Base-by-base conservation (phyloP, 768 basidiomycete genomes). In the Lentinula guzmanii region DNA sequence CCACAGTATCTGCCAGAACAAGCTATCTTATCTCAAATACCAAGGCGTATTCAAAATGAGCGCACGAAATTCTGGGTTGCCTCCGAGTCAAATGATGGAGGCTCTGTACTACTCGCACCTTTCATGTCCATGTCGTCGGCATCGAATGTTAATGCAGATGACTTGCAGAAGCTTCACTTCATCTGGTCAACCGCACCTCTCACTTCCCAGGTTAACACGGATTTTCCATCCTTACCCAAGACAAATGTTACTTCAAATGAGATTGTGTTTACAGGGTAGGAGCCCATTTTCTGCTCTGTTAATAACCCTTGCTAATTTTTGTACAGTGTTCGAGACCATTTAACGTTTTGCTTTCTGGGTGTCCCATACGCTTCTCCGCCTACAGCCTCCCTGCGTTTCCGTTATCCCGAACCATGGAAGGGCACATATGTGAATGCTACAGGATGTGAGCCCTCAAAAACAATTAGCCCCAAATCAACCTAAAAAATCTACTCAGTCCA, bases 331-430 rank as follows among this genome's bases (percentile, higher is more conserved):
- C 76, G 77, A 13, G 77, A 78, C 61, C 72, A 72, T 51, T 67
- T 73, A 2, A 73, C 73, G 10, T 78, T 80, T 69, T 71, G 73
- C 21, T 79, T 80, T 68, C 68, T 76, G 43, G 77, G 78, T 15
- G 72, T 80, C 41, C 77, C 75, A 0, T 79, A 76, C 59, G 76
- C 76, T 4, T 64, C 75, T 54, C 72, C 72, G 7, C 74, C 74
- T 1, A 57, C 64, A 6, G 66, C 64, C 4, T 58, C 63, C 16
- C 50, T 70, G 45, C 71, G 77, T 11, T 78, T 74, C 65, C 69
- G 70, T 33, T 75, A 79, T 62, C 74, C 78, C 62, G 16, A 63
- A 48, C 52, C 55, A 18, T 57, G 64, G 62, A 61, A 65, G 10
- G 73, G 72, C 39, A 70, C 61, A 13, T 62, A 65, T 4, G 65